Evolutionary conservation across 2,329 filamentous ascomycete species (phyloP), one percentile per base, ranked within the genome.

Genomic region (Aspergillus sp.): DNA sequence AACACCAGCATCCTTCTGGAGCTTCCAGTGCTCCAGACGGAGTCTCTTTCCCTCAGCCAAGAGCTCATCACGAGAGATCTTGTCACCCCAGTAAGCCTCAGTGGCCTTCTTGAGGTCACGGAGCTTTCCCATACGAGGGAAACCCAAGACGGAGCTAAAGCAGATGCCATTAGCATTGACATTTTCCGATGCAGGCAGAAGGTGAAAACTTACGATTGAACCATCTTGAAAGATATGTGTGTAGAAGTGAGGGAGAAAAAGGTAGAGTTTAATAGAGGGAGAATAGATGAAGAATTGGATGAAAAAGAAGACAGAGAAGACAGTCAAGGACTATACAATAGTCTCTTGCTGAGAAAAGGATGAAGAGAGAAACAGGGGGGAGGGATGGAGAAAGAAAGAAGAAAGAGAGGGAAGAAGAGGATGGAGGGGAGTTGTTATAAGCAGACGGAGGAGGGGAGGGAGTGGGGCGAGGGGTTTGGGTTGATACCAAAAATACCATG

Each of bases 51-150:
- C 95, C 88, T 98, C 95, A 64, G 88, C 86, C 70, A 98, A 85
- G 71, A 99, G 91, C 65, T 96, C 92, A 66, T 90, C 87, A 77
- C 93, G 91, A 66, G 91, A 93, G 80, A 96, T 85, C 86, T 98
- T 99, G 80, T 90, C 94, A 75, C 83, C 90, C 95, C 95, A 99
- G 83, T 89, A 99, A 80, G 94, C 92, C 83, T 99, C 95, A 70
- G 93, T 99, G 77, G 95, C 95, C 89, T 99, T 99, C 90, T 99
- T 99, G 80, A 99, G 88, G 86, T 99, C 95, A 88, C 95, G 92
- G 83, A 96, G 91, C 75, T 87, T 90, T 83, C 95, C 95, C 91
- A 98, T 97, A 78, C 95, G 94, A 80, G 95, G 95, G 88, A 99
- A 99, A 83, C 95, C 95, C 80, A 99, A 90, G 80, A 99, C 86